Evolutionary conservation across 169 alveolate genomes (phyloP).

Genomic region (Perkinsus marinus): DNA sequence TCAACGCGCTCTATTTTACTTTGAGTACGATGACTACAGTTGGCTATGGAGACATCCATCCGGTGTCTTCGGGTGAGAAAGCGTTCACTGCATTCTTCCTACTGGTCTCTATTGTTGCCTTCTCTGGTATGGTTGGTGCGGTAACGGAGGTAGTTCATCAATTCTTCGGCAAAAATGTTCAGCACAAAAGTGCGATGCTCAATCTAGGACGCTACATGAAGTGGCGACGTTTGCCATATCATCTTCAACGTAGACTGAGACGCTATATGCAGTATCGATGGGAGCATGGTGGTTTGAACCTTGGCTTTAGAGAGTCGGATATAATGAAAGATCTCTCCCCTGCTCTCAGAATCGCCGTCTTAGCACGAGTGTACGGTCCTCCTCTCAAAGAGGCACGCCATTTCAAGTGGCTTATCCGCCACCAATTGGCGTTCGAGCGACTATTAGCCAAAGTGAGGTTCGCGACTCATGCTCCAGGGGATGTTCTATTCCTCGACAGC

Average conservation of each 20-base stretch:
- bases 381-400: not conserved
- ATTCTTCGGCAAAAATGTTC: not conserved
- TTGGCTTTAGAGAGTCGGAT: not conserved
- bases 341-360: not conserved
- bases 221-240: not conserved
- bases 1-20: slow-evolving; percentile 27
- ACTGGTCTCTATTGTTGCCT: slow-evolving; percentile 1
- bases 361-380: not conserved
- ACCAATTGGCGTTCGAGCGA: not conserved
- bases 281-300: not conserved
- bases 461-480: not conserved
- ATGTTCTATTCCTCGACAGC: not conserved
- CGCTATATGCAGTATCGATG: not conserved
- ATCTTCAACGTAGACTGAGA: not conserved
- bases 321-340: not conserved
- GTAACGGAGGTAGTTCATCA: not conserved
- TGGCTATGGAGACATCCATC: slow-evolving; percentile 40
- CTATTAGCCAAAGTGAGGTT: not conserved
- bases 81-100: slow-evolving; percentile 13
- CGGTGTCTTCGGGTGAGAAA: slow-evolving; percentile 21
- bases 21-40: slow-evolving; percentile 44
- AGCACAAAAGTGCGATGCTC: not conserved
- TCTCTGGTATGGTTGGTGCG: not conserved
- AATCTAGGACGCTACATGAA: not conserved
- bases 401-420: not conserved